A percentile compares a stretch with the other conserved stretches of the same genome.
Conservation (phyloP, 345 rosid genomes). For the Salix arbutifolia region DNA sequence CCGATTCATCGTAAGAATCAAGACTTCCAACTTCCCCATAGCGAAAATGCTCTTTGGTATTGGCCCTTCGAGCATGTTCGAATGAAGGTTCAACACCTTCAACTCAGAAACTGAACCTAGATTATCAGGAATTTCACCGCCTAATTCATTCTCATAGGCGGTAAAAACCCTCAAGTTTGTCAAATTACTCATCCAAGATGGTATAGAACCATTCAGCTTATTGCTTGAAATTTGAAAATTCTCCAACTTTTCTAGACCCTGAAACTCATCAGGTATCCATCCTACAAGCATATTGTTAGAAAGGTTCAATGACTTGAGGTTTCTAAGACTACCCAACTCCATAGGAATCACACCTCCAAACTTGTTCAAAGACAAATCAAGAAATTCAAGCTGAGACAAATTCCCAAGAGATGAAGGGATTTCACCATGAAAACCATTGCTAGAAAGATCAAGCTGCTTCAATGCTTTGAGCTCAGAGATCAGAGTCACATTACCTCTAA, state of each 20-base stretch:
- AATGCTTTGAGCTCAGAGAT: constrained; percentile 44
- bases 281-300: constrained; percentile 52
- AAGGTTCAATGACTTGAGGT: constrained; percentile 44
- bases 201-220: constrained; percentile 69
- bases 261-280: constrained; percentile 44
- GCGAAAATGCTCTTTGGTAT: constrained; percentile 72
- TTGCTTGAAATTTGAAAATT: constrained; percentile 79
- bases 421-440: constrained; percentile 18
- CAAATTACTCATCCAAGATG: constrained; percentile 76
- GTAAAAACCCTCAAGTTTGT: constrained; percentile 62
- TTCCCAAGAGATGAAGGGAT: constrained; percentile 26
- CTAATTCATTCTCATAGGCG: constrained; percentile 71
- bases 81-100: constrained; percentile 78
- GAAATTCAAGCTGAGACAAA: constrained; percentile 40
- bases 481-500: constrained; percentile 65
- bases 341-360: constrained; percentile 57
- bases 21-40: constrained; percentile 69
- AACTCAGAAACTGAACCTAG: constrained; percentile 66
- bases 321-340: constrained; percentile 28
- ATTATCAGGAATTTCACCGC: constrained; percentile 60
- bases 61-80: constrained; percentile 72
- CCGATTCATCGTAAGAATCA: constrained; percentile 77
- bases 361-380: constrained; percentile 50
- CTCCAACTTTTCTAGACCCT: constrained; percentile 44
- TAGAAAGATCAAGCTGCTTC: constrained; percentile 31